A percentile compares a stretch with the other conserved stretches of the same genome.
phyloP scores from a whole-genome alignment of 1,284 basidiomycete genomes.

The Rhodotorula glutinis region DNA sequence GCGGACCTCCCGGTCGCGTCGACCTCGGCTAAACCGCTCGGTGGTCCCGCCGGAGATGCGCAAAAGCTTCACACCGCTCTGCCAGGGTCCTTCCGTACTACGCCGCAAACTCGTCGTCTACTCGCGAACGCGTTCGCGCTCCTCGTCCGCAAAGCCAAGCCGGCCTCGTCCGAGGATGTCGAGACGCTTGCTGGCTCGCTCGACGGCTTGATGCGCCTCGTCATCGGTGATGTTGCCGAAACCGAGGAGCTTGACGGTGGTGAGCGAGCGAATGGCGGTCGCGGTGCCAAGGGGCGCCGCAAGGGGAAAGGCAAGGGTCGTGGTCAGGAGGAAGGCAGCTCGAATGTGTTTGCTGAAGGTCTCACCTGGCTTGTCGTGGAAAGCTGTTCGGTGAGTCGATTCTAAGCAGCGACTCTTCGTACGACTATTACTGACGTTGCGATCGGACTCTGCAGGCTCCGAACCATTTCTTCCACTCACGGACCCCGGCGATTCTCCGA shows the following conservation, averaged over 20 bases:
- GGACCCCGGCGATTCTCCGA: constrained; percentile 34
- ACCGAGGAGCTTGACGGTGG: constrained; percentile 24
- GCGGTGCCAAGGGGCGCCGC: constrained; percentile 26
- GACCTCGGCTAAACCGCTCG: constrained; percentile 19
- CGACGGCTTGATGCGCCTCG: constrained; percentile 23
- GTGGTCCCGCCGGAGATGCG: not conserved
- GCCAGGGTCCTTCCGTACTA: constrained; percentile 35
- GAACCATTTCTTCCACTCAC: constrained; percentile 40
- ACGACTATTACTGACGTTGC: no score
- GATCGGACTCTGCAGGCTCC: constrained; percentile 27
- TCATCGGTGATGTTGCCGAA: constrained; percentile 25
- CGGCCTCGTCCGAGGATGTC: constrained; percentile 6
- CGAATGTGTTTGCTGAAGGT: constrained; percentile 38
- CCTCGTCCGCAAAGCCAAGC: constrained; percentile 40
- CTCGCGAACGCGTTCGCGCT: constrained; percentile 42
- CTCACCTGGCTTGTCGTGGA: constrained; percentile 38
- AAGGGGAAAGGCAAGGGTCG: constrained; percentile 38
- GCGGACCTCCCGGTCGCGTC: constrained; percentile 24
- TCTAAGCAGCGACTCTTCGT: no score
- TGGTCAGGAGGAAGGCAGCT: constrained; percentile 38
- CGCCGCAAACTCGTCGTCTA: constrained; percentile 42
- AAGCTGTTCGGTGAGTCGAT: constrained; percentile 30
- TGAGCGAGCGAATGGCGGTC: constrained; percentile 11
- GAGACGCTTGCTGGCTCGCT: constrained; percentile 6
- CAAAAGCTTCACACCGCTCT: constrained; percentile 6